Evolutionary conservation across 352 stramenopile species (phyloP).

Genomic region (Pythium apleroticum): DNA sequence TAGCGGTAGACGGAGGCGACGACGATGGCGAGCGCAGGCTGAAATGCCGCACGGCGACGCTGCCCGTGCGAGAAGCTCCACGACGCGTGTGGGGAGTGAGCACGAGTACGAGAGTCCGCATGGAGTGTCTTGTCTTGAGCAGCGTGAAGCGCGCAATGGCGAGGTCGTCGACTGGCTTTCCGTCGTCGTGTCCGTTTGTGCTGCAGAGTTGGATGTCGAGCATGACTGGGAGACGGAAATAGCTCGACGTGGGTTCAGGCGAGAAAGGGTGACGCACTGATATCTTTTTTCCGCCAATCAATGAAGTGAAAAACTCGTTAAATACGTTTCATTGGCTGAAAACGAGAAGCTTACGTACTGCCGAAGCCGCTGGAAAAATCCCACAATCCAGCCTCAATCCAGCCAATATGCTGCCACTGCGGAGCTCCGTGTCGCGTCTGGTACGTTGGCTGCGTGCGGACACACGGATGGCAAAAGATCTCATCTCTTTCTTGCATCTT

Average conservation of each 20-base stretch:
- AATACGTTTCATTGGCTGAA: neutral
- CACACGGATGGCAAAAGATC: neutral
- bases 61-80: neutral
- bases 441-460: neutral
- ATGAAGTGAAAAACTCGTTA: neutral
- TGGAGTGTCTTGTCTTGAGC: neutral
- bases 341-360: neutral
- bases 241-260: constrained; percentile 2
- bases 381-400: too few species aligned
- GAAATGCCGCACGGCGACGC: neutral
- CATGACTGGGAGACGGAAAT: neutral
- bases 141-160: neutral
- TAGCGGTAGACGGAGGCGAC: constrained; percentile 2
- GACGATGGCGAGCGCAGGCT: constrained; percentile 8
- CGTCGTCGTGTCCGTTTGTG: too few species aligned
- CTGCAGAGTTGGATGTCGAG: neutral
- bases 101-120: neutral
- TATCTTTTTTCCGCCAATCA: neutral
- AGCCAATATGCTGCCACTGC: neutral
- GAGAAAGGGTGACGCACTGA: neutral
- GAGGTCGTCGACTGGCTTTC: too few species aligned
- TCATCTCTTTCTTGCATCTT: neutral
- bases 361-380: too few species aligned
- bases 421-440: neutral
- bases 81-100: neutral